Base-by-base conservation (phyloP, 129 eudicot species). In the Oenanthe sinensis region DNA sequence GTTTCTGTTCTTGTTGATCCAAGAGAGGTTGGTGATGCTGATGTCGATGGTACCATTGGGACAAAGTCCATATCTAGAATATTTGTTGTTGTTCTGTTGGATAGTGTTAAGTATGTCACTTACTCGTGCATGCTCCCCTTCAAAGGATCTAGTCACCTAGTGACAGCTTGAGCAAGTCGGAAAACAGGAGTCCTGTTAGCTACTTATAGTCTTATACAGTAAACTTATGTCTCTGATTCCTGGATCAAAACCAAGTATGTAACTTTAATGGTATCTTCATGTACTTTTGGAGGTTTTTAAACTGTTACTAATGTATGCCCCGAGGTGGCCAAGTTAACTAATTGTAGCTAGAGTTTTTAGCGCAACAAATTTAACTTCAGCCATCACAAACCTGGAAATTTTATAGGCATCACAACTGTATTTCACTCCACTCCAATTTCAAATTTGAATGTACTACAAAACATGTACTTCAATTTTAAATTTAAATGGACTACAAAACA, bases 1-100 rank as follows among this genome's bases (percentile, higher is more conserved):
- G 99, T 95, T n/a, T 91, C 97, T 19, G 96, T 95, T 77, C 91
- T 95, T 36, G 82, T 95, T 77, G 99, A 95, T 79, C 99, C 99
- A 19, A 84, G 92, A 62, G 99, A 95, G 84, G 90, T 80, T 4
- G 94, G 91, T 20, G 97, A 95, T 74, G 85, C 71, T 37, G 95
- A 87, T 22, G 79, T 85, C 26, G 96, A 89, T 3, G 88, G 96
- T n/a, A 86, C 88, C 77, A 87, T 92, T 83, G 90, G 97, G 36
- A 54, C 84, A 9, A 95, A 92, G 85, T 84, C 99, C 26, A 83
- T 87, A 68, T 87, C 97, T 10, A 79, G 97, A 83, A 90, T 95
- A 79, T 95, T 92, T 84, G 99, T 95, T 74, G 99, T 95, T 44
- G 97, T 95, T 62, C 87, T 95, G 44, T 82, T 92, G 24, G 99